Percentiles rank a stretch among this genome's conserved stretches.
These are phyloP conservation scores for Alternaria sp. DNA, from an alignment of 2,329 filamentous ascomycete genomes.

Conservation along the genomic window DNA sequence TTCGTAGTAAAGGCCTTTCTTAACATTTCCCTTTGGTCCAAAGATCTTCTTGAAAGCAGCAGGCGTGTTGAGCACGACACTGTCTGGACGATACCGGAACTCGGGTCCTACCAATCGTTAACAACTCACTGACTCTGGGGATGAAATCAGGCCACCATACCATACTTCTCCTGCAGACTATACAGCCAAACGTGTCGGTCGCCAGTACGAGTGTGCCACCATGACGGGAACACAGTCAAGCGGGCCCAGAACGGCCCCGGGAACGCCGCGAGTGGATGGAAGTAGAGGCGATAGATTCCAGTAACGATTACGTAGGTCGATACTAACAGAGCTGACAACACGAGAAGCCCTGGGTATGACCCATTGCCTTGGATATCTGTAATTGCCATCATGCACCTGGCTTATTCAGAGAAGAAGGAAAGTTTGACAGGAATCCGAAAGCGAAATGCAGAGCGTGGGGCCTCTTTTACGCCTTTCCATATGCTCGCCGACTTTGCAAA, in stretches of 20 bases:
- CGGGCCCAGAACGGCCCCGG: constrained; percentile 35
- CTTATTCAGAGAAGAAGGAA: constrained; percentile 4
- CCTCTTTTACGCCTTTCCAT: constrained; percentile 9
- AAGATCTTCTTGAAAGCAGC: constrained; percentile 55
- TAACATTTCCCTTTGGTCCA: constrained; percentile 52
- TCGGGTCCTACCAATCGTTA: constrained; percentile 9
- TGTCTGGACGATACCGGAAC: constrained; percentile 75
- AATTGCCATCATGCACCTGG: constrained; percentile 8
- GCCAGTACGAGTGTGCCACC: constrained; percentile 72
- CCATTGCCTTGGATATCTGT: neutral
- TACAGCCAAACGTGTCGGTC: constrained; percentile 76
- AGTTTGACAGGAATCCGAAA: neutral
- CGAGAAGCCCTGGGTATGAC: constrained; percentile 9
- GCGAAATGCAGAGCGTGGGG: constrained; percentile 1
- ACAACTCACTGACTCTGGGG: neutral
- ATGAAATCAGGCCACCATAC: constrained; percentile 42
- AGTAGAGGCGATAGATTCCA: constrained; percentile 24
- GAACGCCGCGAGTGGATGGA: constrained; percentile 30
- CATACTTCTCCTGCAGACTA: constrained; percentile 73
- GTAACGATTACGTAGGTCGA: constrained; percentile 16
- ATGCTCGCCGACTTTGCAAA: constrained; percentile 1
- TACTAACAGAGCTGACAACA: constrained; percentile 2
- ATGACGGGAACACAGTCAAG: constrained; percentile 26
- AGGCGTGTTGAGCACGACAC: constrained; percentile 74
- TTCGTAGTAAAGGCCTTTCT: constrained; percentile 53